A percentile compares a stretch with the other conserved stretches of the same genome.
These are phyloP conservation scores for Aspergillus thermomutatus DNA, from an alignment of 2,329 filamentous ascomycete species.

Conservation along the genomic window DNA sequence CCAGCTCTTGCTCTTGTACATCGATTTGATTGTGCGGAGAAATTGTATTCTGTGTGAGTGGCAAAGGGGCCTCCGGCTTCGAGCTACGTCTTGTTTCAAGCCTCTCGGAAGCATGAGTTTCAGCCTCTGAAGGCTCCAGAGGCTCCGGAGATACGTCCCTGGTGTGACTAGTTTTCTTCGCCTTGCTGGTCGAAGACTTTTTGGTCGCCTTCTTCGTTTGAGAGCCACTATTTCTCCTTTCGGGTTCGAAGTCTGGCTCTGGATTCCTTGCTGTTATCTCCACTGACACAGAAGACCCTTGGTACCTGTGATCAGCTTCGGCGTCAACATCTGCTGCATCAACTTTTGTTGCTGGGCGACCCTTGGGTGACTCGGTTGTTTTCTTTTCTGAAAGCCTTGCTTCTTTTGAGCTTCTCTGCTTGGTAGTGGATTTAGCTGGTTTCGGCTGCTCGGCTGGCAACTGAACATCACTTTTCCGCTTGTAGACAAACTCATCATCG, in stretches of 20 bases:
- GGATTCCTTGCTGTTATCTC: constrained; percentile 28
- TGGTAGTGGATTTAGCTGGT: constrained; percentile 16
- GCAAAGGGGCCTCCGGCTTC: constrained; percentile 1
- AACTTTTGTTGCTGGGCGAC: constrained; percentile 1
- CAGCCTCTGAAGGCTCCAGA: constrained; percentile 9
- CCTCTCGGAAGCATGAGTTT: background rate
- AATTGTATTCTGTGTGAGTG: background rate
- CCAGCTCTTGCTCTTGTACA: background rate
- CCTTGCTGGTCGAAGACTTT: constrained; percentile 22
- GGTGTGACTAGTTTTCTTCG: constrained; percentile 32
- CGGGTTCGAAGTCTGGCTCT: constrained; percentile 29
- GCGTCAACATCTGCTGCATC: constrained; percentile 8
- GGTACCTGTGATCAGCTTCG: constrained; percentile 13
- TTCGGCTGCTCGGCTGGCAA: constrained; percentile 15
- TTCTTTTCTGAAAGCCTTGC: constrained; percentile 4
- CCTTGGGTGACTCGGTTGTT: background rate
- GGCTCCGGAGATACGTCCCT: constrained; percentile 12
- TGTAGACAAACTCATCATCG: background rate
- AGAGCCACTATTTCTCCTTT: constrained; percentile 15
- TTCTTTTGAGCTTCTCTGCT: constrained; percentile 20
- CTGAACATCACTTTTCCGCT: background rate
- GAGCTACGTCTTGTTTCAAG: background rate
- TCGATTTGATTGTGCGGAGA: background rate
- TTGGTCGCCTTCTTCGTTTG: constrained; percentile 27
- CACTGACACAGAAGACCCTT: constrained; percentile 30